Conservation (phyloP, 495 filamentous ascomycete species). For the Extremus antarcticus region DNA sequence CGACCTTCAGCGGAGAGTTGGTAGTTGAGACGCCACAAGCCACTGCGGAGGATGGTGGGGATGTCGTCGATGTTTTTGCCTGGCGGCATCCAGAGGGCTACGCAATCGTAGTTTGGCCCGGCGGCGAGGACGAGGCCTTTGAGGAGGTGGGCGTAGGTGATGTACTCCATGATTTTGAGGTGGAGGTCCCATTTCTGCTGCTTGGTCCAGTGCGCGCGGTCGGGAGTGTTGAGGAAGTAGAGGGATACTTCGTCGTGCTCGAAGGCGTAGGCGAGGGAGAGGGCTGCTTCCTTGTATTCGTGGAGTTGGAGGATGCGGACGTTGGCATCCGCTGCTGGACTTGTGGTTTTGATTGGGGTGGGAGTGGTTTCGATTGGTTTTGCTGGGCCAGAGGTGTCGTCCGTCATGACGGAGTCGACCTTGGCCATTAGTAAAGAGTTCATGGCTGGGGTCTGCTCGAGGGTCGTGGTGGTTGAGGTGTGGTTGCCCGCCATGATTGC, state of each 20-base stretch:
- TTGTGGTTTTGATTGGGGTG: constrained; percentile 16
- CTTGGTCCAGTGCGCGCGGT: constrained; percentile 46
- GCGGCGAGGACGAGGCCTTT: constrained; percentile 60
- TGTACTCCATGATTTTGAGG: constrained; percentile 59
- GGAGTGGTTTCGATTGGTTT: too few species aligned
- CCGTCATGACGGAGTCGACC: constrained; percentile 7
- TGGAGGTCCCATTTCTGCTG: constrained; percentile 65
- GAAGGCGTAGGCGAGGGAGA: constrained; percentile 64
- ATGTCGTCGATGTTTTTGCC: constrained; percentile 60
- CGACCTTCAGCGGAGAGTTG: constrained; percentile 58
- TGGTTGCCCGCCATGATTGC: constrained; percentile 27
- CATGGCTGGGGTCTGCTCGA: constrained; percentile 25
- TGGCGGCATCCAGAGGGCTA: constrained; percentile 74
- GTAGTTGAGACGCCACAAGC: constrained; percentile 63
- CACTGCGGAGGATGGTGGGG: constrained; percentile 56
- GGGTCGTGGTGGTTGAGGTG: constrained; percentile 19
- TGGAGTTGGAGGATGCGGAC: constrained; percentile 49
- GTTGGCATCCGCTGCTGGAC: constrained; percentile 7
- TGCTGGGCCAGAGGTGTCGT: constrained; percentile 4
- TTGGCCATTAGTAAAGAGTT: neutral
- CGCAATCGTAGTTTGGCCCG: constrained; percentile 61
- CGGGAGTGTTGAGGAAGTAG: constrained; percentile 60
- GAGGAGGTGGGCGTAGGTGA: constrained; percentile 58
- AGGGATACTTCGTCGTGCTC: constrained; percentile 60
- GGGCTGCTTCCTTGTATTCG: constrained; percentile 56